phyloP scores from a whole-genome alignment of 2,329 filamentous ascomycete species.

The Colletotrichum agaves region DNA sequence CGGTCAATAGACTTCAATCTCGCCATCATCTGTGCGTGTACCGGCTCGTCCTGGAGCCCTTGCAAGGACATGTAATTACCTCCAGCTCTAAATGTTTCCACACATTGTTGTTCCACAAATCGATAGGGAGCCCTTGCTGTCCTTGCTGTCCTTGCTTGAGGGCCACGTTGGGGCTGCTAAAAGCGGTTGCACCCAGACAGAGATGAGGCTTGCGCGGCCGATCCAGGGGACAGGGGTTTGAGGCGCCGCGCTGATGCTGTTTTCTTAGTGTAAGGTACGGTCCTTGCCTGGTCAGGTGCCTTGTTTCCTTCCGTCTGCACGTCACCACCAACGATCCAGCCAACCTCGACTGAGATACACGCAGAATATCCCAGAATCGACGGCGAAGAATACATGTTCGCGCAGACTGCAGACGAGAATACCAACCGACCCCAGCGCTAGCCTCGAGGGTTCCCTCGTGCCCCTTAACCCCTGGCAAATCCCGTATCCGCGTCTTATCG shows the following conservation, averaged over 20 bases:
- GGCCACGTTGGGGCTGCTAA: constrained; percentile 5
- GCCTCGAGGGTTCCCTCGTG: background rate
- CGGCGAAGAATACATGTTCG: no score
- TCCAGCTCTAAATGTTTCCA: no score
- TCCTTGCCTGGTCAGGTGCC: no score
- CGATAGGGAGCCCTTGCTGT: no score
- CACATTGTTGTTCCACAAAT: no score
- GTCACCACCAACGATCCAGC: no score
- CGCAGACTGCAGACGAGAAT: background rate
- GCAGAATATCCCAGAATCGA: background rate
- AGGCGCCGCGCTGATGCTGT: background rate
- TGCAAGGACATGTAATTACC: no score
- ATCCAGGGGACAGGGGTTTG: background rate
- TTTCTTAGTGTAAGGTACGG: background rate
- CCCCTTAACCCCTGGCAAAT: background rate
- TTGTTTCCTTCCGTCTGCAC: no score
- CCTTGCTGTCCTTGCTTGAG: background rate
- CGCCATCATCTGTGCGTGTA: constrained; percentile 9
- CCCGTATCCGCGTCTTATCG: background rate
- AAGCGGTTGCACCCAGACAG: constrained; percentile 19
- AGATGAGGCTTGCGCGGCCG: constrained; percentile 34
- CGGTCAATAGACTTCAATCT: constrained; percentile 1
- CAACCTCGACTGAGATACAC: constrained; percentile 3
- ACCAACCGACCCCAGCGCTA: background rate
- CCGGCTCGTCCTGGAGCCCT: no score